Percentiles rank a stretch among this genome's conserved stretches.
Evolutionary conservation across 2,329 filamentous ascomycete genomes (phyloP).

Genomic region (Colletotrichum simmondsii): DNA sequence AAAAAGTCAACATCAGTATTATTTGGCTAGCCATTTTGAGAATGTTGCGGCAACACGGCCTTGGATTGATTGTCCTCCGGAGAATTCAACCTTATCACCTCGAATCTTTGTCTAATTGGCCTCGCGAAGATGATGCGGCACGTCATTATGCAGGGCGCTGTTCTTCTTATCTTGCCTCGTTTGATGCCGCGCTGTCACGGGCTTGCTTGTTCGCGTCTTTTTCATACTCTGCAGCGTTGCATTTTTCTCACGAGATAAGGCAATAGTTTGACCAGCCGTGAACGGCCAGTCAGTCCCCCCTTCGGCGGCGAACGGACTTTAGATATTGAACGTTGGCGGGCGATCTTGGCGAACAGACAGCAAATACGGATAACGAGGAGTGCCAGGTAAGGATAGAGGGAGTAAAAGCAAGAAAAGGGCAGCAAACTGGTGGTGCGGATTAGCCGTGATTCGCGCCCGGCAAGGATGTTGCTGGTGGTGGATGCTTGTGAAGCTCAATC

Average conservation of each 20-base stretch:
- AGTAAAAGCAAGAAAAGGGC: background rate
- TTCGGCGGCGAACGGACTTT: background rate
- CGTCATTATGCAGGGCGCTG: slow-evolving; percentile 6
- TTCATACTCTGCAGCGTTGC: background rate
- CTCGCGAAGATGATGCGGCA: background rate
- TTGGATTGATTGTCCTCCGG: background rate
- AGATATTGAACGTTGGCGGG: background rate
- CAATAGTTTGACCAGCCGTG: background rate
- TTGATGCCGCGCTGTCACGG: background rate
- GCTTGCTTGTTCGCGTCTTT: background rate
- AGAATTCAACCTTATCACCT: slow-evolving; percentile 4
- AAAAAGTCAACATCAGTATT: background rate
- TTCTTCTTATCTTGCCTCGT: slow-evolving; percentile 4
- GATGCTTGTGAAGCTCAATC: background rate
- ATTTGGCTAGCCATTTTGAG: background rate
- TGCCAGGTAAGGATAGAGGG: background rate
- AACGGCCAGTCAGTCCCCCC: background rate
- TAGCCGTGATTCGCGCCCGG: background rate
- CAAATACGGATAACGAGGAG: background rate
- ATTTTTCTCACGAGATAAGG: background rate
- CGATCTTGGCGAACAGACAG: background rate
- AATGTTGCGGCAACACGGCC: background rate
- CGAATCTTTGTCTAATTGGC: background rate
- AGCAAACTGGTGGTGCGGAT: background rate
- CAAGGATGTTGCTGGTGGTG: slow-evolving; percentile 17